Percentiles rank a stretch among this genome's conserved stretches.
Conservation (phyloP, 2,329 filamentous ascomycete species). For the Ceratocystis papillata region DNA sequence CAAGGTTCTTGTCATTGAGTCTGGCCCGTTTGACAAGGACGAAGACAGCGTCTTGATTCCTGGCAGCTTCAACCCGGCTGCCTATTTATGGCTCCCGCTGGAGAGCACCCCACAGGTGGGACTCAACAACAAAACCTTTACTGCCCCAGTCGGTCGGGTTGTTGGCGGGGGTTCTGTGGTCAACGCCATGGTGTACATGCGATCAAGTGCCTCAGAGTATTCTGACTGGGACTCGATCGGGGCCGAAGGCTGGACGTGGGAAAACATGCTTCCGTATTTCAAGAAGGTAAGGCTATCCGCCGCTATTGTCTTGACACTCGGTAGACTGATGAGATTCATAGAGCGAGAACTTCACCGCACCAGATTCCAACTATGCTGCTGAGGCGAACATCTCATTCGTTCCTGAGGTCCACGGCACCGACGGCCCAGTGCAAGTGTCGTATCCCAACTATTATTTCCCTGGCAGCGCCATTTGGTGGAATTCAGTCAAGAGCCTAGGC, state of each 20-base stretch:
- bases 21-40: conserved; percentile 28
- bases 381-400: conserved; percentile 31
- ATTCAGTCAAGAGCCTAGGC: conserved; percentile 42
- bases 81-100: conserved; percentile 30
- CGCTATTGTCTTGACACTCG: not conserved
- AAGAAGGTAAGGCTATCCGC: conserved; percentile 31
- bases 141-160: conserved; percentile 28
- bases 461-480: conserved; percentile 38
- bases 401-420: conserved; percentile 41
- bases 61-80: conserved; percentile 28
- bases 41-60: conserved; percentile 29
- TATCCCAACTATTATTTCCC: conserved; percentile 23
- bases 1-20: conserved; percentile 29
- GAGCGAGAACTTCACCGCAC: conserved; percentile 25
- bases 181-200: conserved; percentile 34
- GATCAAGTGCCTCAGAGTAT: conserved; percentile 34
- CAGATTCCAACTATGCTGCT: conserved; percentile 20
- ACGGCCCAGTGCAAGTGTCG: conserved; percentile 47
- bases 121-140: conserved; percentile 27
- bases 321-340: not conserved
- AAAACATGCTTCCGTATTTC: conserved; percentile 36
- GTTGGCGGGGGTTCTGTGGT: conserved; percentile 35
- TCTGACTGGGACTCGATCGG: conserved; percentile 38
- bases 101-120: conserved; percentile 27
- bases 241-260: conserved; percentile 35